Conservation (phyloP, 495 filamentous ascomycete genomes). For the Aspergillus kassunensis region DNA sequence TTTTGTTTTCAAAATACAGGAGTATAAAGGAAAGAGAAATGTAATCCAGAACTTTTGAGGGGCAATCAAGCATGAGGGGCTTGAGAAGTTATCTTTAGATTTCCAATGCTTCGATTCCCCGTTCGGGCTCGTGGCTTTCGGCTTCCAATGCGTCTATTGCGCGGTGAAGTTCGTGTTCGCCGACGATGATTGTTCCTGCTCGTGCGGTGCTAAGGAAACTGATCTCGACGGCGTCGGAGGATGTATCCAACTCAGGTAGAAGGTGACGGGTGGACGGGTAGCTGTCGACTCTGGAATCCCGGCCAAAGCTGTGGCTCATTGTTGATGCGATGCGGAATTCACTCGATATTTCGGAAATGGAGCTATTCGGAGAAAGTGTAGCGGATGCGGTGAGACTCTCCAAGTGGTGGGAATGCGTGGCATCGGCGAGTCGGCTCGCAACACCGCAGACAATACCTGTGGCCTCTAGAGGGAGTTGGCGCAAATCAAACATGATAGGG, state of each 20-base stretch:
- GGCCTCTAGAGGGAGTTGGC: constrained; percentile 76
- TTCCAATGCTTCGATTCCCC: constrained; percentile 13
- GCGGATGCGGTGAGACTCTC: constrained; percentile 10
- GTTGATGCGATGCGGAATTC: constrained; percentile 10
- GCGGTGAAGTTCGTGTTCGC: constrained; percentile 61
- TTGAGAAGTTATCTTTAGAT: constrained; percentile 7
- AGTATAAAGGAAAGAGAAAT: not conserved
- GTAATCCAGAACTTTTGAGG: constrained; percentile 3
- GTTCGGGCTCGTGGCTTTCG: constrained; percentile 28
- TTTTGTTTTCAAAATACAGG: constrained; percentile 5
- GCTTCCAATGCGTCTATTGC: constrained; percentile 68
- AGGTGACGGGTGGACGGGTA: constrained; percentile 30
- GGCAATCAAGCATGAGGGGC: not conserved
- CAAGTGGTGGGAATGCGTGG: constrained; percentile 25
- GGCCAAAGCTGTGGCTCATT: constrained; percentile 8
- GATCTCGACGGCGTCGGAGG: constrained; percentile 69
- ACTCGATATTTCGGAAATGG: constrained; percentile 15
- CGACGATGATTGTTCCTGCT: constrained; percentile 86
- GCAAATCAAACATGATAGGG: constrained; percentile 85
- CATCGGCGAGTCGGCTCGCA: constrained; percentile 70
- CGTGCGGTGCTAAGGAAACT: constrained; percentile 85
- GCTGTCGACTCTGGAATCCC: constrained; percentile 9
- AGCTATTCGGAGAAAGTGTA: constrained; percentile 8
- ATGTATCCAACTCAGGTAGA: constrained; percentile 38
- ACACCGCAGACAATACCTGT: constrained; percentile 94